Percentiles rank a stretch among this genome's conserved stretches.
These are phyloP conservation scores for Penicillium pancosmium DNA, from an alignment of 495 filamentous ascomycete species.

Conservation along the genomic window DNA sequence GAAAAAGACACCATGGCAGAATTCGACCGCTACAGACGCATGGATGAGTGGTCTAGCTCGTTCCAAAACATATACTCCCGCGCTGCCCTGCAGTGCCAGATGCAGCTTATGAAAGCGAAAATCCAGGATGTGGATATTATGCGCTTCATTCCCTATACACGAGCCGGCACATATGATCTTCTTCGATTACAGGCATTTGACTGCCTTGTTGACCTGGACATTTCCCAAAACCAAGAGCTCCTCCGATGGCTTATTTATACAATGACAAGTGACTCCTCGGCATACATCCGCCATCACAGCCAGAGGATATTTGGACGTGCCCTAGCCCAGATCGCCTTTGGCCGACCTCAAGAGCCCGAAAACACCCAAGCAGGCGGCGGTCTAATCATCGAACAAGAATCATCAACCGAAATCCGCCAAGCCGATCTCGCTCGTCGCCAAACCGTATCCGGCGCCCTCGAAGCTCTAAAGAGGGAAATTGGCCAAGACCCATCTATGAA, in stretches of 20 bases:
- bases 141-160: constrained; percentile 80
- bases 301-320: constrained; percentile 68
- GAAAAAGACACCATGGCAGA: constrained; percentile 74
- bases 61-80: constrained; percentile 89
- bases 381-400: constrained; percentile 82
- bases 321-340: constrained; percentile 80
- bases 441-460: constrained; percentile 74
- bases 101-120: constrained; percentile 70
- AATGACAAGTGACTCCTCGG: constrained; percentile 76
- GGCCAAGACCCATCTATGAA: constrained; percentile 62
- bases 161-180: constrained; percentile 73
- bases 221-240: constrained; percentile 62
- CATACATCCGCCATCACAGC: constrained; percentile 73
- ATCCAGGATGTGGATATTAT: constrained; percentile 62
- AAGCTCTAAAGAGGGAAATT: constrained; percentile 73
- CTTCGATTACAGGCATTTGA: constrained; percentile 84
- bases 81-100: constrained; percentile 78
- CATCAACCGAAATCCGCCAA: constrained; percentile 66
- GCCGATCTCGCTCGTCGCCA: constrained; percentile 71
- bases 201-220: constrained; percentile 76
- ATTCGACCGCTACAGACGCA: constrained; percentile 85
- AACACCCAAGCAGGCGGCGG: constrained; percentile 47
- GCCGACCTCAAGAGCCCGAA: constrained; percentile 47
- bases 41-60: constrained; percentile 91
- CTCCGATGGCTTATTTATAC: constrained; percentile 70